These are phyloP conservation scores for Pseudozyma sp. DNA, from an alignment of 1,284 basidiomycete species.

Conservation along the genomic window DNA sequence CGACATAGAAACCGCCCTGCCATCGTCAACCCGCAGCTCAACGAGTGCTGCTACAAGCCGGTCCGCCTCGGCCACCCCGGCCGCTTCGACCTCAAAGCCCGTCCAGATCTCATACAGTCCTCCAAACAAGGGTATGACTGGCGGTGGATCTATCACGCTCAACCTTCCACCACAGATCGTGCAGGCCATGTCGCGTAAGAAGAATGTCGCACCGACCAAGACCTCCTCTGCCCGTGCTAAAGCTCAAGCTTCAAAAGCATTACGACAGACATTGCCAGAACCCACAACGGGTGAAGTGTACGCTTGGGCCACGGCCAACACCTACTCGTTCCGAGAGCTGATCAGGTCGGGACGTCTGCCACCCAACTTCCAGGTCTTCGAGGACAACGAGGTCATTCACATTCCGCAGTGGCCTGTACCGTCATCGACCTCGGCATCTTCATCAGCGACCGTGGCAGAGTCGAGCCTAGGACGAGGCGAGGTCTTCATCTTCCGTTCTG, in stretches of 20 bases:
- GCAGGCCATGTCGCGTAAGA: slow-evolving; percentile 45
- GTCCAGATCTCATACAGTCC: slow-evolving; percentile 43
- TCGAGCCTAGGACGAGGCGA: slow-evolving; percentile 42
- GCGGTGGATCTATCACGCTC: slow-evolving; percentile 46
- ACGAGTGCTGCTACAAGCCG: slow-evolving; percentile 1
- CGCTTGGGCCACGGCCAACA: slow-evolving; percentile 63
- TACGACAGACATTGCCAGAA: slow-evolving; percentile 38
- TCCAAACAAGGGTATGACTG: slow-evolving; percentile 29
- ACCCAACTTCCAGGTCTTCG: slow-evolving; percentile 53
- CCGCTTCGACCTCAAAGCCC: slow-evolving; percentile 26
- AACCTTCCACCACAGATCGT: slow-evolving; percentile 44
- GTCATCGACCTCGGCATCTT: neutral
- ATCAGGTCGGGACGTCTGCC: slow-evolving; percentile 54
- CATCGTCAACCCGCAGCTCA: neutral
- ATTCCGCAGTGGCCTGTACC: slow-evolving; percentile 60
- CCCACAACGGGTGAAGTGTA: slow-evolving; percentile 54
- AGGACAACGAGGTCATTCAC: slow-evolving; percentile 66
- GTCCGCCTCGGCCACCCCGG: slow-evolving; percentile 13
- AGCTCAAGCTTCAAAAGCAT: slow-evolving; percentile 44
- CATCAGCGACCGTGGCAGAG: neutral
- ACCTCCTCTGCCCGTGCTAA: slow-evolving; percentile 45
- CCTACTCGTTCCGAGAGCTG: slow-evolving; percentile 60
- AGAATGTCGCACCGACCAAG: slow-evolving; percentile 26
- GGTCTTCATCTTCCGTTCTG: slow-evolving; percentile 64
- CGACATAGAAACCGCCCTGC: too few relatives aligned